Base-by-base conservation (phyloP, 805 yeast genomes). In the Monosporozyma servazzii region DNA sequence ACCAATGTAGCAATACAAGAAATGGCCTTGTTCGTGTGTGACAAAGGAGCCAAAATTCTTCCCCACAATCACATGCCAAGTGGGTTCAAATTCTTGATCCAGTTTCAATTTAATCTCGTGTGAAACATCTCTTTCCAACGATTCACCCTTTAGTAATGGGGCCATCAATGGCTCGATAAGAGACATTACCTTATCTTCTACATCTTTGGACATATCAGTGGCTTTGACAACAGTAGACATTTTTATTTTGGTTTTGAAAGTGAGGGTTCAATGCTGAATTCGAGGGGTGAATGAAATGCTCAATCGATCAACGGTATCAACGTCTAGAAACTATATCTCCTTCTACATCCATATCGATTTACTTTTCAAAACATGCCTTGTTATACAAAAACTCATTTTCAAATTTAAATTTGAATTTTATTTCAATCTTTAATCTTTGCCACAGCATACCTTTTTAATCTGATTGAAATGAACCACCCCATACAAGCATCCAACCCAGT, bases 1-100 rank as follows among this genome's bases (percentile, higher is more conserved):
- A 36, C 81, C 90, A 56, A 84, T 73, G 69, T 84, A 86, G 61
- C 81, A 84, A 61, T 86, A 86, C 11, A 81, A 71, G 60, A 86
- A 86, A 59, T 73, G 75, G 1, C 89, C 90, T 57, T 80, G 80
- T 66, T 85, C 87, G 62, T 86, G 93, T 11, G 90, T 82, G 18
- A 86, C 88, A 63, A 82, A 84, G 47, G 85, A 78, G 3, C 93
- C 91, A 67, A 86, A 86, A 58, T 81, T 82, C 65, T 79, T 82
- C 10, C 93, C 95, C 49, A 84, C 89, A 48, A 86, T 76, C 2
- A 84, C 87, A 64, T 86, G 91, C 95, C 93, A 86, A 40, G 87
- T 79, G 29, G 81, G 76, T 0, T 90, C 91, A 53, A 74, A 78
- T 45, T 73, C 66, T 46, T 75, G 74, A 63, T 86, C 93, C 66